Percentiles rank a stretch among this genome's conserved stretches.
Conservation (phyloP, 495 filamentous ascomycete genomes). For the Podospora fimiseda region DNA sequence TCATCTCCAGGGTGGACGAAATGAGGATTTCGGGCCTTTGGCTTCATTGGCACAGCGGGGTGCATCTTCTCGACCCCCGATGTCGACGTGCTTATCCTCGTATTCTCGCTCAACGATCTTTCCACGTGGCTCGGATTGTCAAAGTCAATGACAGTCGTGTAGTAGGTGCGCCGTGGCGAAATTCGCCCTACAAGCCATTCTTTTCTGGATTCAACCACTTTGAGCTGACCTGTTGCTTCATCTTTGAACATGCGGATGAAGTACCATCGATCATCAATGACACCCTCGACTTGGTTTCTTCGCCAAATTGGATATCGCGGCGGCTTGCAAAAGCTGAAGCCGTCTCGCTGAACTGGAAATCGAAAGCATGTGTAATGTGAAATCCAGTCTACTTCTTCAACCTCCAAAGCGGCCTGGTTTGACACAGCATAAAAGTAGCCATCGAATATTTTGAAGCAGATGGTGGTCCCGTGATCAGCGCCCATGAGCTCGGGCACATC, state of each 20-base stretch:
- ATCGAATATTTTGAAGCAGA: slow-evolving; percentile 66
- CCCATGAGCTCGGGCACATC: slow-evolving; percentile 51
- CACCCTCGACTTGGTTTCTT: slow-evolving; percentile 63
- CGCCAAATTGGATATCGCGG: slow-evolving; percentile 51
- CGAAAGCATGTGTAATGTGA: slow-evolving; percentile 68
- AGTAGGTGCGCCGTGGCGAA: slow-evolving; percentile 61
- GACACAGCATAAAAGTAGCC: slow-evolving; percentile 68
- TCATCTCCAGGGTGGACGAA: slow-evolving; percentile 31
- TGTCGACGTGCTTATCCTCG: neutral
- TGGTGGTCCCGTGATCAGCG: slow-evolving; percentile 57
- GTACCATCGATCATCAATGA: slow-evolving; percentile 72
- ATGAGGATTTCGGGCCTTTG: slow-evolving; percentile 14
- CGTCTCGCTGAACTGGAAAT: slow-evolving; percentile 42
- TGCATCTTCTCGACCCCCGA: slow-evolving; percentile 4
- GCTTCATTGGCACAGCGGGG: neutral
- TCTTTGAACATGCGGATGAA: slow-evolving; percentile 59
- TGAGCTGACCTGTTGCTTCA: slow-evolving; percentile 52
- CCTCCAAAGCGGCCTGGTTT: slow-evolving; percentile 56
- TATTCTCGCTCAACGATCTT: neutral
- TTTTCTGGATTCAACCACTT: slow-evolving; percentile 63
- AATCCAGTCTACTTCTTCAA: slow-evolving; percentile 60
- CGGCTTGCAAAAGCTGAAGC: slow-evolving; percentile 25
- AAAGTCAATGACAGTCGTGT: slow-evolving; percentile 53
- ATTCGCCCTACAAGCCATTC: slow-evolving; percentile 61
- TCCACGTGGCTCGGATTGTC: slow-evolving; percentile 11